Conservation (phyloP, 345 rosid genomes). For the Zanthoxylum bungeanum region DNA sequence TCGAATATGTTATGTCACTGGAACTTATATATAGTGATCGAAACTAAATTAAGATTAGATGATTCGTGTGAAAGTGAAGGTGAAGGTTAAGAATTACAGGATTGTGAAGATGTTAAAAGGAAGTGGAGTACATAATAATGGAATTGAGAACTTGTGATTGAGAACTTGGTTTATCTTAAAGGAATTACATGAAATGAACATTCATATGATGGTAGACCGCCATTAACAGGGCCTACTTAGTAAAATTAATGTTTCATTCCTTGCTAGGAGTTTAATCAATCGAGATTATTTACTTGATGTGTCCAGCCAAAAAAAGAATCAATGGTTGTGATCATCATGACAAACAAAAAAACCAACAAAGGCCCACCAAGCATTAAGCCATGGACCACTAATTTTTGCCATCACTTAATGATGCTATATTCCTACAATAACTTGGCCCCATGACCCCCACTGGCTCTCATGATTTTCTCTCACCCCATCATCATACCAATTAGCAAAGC, state of each 20-base stretch:
- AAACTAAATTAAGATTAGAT: too few relatives aligned
- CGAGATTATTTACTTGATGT: background rate
- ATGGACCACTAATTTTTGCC: constrained; percentile 8
- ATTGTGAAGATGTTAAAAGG: too few relatives aligned
- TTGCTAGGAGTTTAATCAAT: background rate
- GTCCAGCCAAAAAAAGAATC: background rate
- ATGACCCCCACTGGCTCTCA: constrained; percentile 27
- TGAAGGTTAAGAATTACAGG: too few relatives aligned
- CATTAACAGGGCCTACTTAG: background rate
- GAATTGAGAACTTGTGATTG: too few relatives aligned
- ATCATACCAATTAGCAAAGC: background rate
- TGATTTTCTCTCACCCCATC: constrained; percentile 20
- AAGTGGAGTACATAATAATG: too few relatives aligned
- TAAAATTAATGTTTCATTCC: background rate
- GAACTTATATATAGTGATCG: too few relatives aligned
- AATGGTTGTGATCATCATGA: background rate
- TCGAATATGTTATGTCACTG: too few relatives aligned
- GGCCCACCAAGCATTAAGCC: constrained; percentile 39
- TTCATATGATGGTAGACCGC: background rate
- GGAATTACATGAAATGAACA: background rate
- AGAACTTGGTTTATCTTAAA: too few relatives aligned
- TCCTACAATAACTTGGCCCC: constrained; percentile 17
- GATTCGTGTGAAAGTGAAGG: too few relatives aligned
- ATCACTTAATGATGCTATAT: constrained; percentile 13
- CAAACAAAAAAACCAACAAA: constrained; percentile 9